Conservation (phyloP, 495 filamentous ascomycete species). For the Podospora conica region DNA sequence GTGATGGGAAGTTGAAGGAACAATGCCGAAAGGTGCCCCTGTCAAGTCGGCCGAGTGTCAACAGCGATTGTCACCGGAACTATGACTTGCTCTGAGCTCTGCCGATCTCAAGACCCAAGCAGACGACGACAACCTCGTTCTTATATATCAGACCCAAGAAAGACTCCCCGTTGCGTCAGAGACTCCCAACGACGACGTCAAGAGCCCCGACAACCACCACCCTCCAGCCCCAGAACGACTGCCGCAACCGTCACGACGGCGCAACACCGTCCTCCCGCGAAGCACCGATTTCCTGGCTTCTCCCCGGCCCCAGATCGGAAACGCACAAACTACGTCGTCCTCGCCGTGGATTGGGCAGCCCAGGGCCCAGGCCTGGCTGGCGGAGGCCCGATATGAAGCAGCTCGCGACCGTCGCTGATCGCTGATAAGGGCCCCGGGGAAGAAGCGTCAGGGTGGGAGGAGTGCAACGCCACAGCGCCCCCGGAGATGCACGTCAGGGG, state of each 20-base stretch:
- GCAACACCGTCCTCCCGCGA: neutral
- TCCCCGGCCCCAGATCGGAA: constrained; percentile 13
- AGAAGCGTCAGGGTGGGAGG: neutral
- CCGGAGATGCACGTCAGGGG: constrained; percentile 10
- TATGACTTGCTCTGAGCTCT: neutral
- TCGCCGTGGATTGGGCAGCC: constrained; percentile 6
- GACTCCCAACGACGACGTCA: neutral
- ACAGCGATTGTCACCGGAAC: neutral
- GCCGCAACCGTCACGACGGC: neutral
- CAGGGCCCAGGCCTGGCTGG: neutral
- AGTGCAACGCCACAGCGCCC: neutral
- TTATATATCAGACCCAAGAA: neutral
- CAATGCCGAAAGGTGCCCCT: neutral
- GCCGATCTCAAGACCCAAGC: neutral
- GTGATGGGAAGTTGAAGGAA: neutral
- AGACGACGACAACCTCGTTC: neutral
- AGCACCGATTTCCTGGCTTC: neutral
- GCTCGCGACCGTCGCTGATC: constrained; percentile 7
- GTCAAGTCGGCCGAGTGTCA: neutral
- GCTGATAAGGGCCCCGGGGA: constrained; percentile 8
- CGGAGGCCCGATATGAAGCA: neutral
- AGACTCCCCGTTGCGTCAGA: neutral
- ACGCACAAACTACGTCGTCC: constrained; percentile 8
- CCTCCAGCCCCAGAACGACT: neutral
- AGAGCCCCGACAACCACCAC: neutral